Evolutionary conservation across 768 basidiomycete genomes (phyloP).

Genomic region (Tylopilus vinaceipallidus): DNA sequence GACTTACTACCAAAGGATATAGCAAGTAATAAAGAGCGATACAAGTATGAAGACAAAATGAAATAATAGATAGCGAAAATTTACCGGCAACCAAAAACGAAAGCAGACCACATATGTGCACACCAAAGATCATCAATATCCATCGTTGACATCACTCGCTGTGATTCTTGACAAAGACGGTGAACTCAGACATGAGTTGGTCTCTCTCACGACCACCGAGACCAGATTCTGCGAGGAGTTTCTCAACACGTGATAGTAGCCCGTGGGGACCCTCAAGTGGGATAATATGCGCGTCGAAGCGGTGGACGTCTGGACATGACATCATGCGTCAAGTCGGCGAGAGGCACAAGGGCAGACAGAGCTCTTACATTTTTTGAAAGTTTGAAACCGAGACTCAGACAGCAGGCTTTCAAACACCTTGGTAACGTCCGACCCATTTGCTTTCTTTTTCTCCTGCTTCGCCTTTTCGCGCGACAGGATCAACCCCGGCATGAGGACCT

Average conservation of each 20-base stretch:
- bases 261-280: slow-evolving; percentile 74
- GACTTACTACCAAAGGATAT: slow-evolving; percentile 10
- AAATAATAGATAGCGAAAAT: slow-evolving; percentile 26
- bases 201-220: slow-evolving; percentile 48
- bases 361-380: slow-evolving; percentile 63
- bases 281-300: slow-evolving; percentile 72
- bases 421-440: slow-evolving; percentile 34
- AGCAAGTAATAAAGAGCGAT: slow-evolving; percentile 21
- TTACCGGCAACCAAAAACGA: slow-evolving; percentile 23
- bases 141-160: slow-evolving; percentile 14
- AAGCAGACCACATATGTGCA: background rate
- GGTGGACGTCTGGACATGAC: slow-evolving; percentile 56
- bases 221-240: slow-evolving; percentile 50
- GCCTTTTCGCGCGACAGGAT: slow-evolving; percentile 30
- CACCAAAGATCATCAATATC: slow-evolving; percentile 5
- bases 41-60: slow-evolving; percentile 12
- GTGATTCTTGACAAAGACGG: slow-evolving; percentile 49
- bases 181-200: slow-evolving; percentile 56
- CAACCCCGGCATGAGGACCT: slow-evolving; percentile 52
- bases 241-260: slow-evolving; percentile 61
- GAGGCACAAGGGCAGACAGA: slow-evolving; percentile 2
- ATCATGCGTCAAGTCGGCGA: slow-evolving; percentile 16
- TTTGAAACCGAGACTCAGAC: slow-evolving; percentile 37
- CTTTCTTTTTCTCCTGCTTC: slow-evolving; percentile 18
- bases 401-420: slow-evolving; percentile 36